Evolutionary conservation across 352 stramenopile genomes (phyloP), one percentile per base, ranked within the genome.

Genomic region (Phytopythium litorale): DNA sequence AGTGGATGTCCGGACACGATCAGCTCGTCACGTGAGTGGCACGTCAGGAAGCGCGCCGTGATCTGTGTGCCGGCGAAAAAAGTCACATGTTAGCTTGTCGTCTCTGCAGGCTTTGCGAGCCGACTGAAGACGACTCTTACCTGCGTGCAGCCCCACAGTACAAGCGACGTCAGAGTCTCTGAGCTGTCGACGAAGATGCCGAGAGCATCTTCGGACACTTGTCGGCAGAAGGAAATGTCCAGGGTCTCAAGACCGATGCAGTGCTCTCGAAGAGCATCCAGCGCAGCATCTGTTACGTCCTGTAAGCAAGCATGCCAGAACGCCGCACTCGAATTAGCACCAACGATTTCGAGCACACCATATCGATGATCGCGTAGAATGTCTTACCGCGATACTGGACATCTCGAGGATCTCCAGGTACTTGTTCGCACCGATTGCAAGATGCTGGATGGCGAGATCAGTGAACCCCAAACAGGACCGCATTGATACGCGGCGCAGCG

Each of bases 101-200:
- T 28, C 25, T 28, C 16, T 32, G 7, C 11, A 46, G 58, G 11
- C 52, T 52, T 32, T 8, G 28, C 28, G 5, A 7, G 28, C 28
- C 28, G 28, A 32, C 28, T 32, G 28, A 32, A 32, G 9, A 61
- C 60, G 1, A 21, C 40, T 71, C 64, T 33, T 66, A 88, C 78
- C 71, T 90, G 85, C 2, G 85, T 94, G 60, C 85, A 94, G 3
- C 85, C 85, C 79, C 79, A 92, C 2, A 94, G 66, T 50, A 85
- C 73, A 3, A 94, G 49, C 0, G 67, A 78, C 46, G 50, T 64
- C 16, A 94, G 63, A 1, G 72, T 76, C 11, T 84, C 69, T 12
- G 70, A 68, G 4, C 66, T 53, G 58, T 91, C 81, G 0, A 69
- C 78, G 49, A 90, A 87, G 38, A 82, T 64, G 1, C 85, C 85